Evolutionary conservation across 805 yeast genomes (phyloP).

Genomic region (Groenewaldozyma tartarivorans): DNA sequence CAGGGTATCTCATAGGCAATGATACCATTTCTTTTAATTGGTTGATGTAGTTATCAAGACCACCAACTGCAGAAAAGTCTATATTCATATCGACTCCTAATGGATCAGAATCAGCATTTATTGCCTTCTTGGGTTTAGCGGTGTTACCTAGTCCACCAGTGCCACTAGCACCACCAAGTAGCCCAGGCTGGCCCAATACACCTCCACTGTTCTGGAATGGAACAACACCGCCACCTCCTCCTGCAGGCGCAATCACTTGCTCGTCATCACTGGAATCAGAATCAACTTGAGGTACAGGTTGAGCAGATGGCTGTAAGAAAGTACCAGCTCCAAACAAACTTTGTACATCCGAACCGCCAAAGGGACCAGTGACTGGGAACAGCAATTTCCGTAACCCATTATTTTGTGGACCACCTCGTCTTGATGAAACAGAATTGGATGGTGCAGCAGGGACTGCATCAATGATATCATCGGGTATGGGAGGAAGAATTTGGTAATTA

Average conservation of each 20-base stretch:
- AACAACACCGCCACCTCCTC: constrained; percentile 3
- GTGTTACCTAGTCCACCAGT: constrained; percentile 12
- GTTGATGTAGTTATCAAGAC: constrained; percentile 79
- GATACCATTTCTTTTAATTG: constrained; percentile 97
- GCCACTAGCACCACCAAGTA: constrained; percentile 6
- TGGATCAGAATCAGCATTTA: constrained; percentile 83
- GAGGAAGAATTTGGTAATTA: constrained; percentile 79
- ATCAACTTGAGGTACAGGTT: constrained; percentile 25
- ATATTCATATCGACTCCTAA: constrained; percentile 81
- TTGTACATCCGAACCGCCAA: constrained; percentile 91
- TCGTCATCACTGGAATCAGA: constrained; percentile 42
- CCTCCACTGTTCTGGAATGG: constrained; percentile 1
- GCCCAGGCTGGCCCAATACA: constrained; percentile 1
- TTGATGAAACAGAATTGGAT: too few relatives aligned
- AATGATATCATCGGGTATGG: constrained; percentile 34
- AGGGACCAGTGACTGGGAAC: constrained; percentile 93
- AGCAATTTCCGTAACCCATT: constrained; percentile 48
- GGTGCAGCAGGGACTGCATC: too few relatives aligned
- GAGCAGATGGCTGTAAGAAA: constrained; percentile 11
- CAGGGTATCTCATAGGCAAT: constrained; percentile 86
- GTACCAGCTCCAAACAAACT: constrained; percentile 66
- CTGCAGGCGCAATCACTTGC: constrained; percentile 1
- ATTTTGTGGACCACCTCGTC: constrained; percentile 23
- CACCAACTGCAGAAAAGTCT: constrained; percentile 82
- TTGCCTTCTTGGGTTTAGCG: constrained; percentile 17